Evolutionary conservation across 2,329 filamentous ascomycete species (phyloP).

Genomic region (Pseudogymnoascus sp.): DNA sequence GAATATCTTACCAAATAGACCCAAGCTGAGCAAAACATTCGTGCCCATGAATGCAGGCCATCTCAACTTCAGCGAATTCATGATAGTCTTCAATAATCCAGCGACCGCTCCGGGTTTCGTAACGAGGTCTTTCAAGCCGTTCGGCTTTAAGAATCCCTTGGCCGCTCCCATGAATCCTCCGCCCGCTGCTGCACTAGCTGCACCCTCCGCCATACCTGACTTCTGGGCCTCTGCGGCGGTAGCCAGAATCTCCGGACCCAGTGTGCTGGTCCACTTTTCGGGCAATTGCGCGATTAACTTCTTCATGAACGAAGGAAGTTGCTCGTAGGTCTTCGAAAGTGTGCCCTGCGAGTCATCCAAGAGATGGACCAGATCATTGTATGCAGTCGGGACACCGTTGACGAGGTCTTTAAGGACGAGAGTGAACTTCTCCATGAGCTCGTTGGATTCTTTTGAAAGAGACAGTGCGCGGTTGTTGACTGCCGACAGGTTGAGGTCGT

Average conservation of each 20-base stretch:
- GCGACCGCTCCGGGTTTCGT: constrained; percentile 83
- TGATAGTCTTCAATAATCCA: constrained; percentile 79
- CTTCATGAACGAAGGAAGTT: constrained; percentile 72
- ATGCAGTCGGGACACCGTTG: constrained; percentile 88
- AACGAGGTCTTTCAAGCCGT: constrained; percentile 70
- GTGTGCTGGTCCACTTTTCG: constrained; percentile 65
- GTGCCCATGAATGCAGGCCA: constrained; percentile 90
- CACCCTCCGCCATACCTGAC: constrained; percentile 30
- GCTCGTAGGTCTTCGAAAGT: constrained; percentile 54
- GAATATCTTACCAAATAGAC: constrained; percentile 66
- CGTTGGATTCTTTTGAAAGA: constrained; percentile 75
- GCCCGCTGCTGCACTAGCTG: constrained; percentile 14
- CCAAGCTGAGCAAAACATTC: constrained; percentile 85
- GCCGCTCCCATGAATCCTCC: constrained; percentile 45
- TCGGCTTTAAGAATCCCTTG: constrained; percentile 62
- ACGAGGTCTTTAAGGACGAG: constrained; percentile 86
- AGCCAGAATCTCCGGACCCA: constrained; percentile 78
- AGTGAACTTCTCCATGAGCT: constrained; percentile 77
- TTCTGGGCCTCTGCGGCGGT: constrained; percentile 66
- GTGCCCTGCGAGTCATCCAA: constrained; percentile 55
- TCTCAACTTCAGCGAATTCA: constrained; percentile 76
- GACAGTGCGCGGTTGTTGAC: constrained; percentile 82
- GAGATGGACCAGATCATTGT: constrained; percentile 69
- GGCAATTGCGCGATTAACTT: constrained; percentile 82
- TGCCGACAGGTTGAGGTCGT: constrained; percentile 75